Evolutionary conservation across 2,329 filamentous ascomycete genomes (phyloP).

Genomic region (Fusarium algeriense): DNA sequence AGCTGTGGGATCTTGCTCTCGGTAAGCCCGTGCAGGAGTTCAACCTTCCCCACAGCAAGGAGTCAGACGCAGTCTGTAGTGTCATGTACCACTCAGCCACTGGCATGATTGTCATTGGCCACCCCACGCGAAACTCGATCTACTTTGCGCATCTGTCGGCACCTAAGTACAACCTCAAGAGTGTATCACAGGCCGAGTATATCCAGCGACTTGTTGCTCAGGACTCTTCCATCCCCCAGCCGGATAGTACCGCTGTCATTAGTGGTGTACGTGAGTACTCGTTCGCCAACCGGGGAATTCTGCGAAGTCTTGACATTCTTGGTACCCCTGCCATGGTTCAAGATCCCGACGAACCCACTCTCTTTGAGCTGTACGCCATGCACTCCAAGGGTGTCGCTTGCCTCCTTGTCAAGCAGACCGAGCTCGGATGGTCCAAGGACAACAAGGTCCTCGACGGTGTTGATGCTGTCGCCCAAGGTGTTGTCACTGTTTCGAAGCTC

Average conservation of each 20-base stretch:
- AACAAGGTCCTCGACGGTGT: slow-evolving; percentile 86
- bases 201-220: slow-evolving; percentile 81
- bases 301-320: slow-evolving; percentile 92
- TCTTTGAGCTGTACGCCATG: slow-evolving; percentile 97
- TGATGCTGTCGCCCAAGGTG: slow-evolving; percentile 79
- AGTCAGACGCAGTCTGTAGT: slow-evolving; percentile 97
- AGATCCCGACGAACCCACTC: slow-evolving; percentile 74
- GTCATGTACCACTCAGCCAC: slow-evolving; percentile 93
- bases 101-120: slow-evolving; percentile 93
- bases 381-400: slow-evolving; percentile 98
- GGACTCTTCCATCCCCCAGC: slow-evolving; percentile 80
- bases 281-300: slow-evolving; percentile 84
- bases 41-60: slow-evolving; percentile 94
- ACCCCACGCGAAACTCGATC: slow-evolving; percentile 96
- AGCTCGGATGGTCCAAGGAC: slow-evolving; percentile 91
- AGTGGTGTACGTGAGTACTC: slow-evolving; percentile 97
- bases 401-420: slow-evolving; percentile 84
- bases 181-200: slow-evolving; percentile 88
- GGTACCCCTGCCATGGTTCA: slow-evolving; percentile 74
- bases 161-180: slow-evolving; percentile 87
- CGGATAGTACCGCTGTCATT: slow-evolving; percentile 96
- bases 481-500: slow-evolving; percentile 81
- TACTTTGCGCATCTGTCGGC: slow-evolving; percentile 97
- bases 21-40: slow-evolving; percentile 97
- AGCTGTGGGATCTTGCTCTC: slow-evolving; percentile 97